Evolutionary conservation across 2,329 filamentous ascomycete genomes (phyloP).

Genomic region (Verticillium dahliae): DNA sequence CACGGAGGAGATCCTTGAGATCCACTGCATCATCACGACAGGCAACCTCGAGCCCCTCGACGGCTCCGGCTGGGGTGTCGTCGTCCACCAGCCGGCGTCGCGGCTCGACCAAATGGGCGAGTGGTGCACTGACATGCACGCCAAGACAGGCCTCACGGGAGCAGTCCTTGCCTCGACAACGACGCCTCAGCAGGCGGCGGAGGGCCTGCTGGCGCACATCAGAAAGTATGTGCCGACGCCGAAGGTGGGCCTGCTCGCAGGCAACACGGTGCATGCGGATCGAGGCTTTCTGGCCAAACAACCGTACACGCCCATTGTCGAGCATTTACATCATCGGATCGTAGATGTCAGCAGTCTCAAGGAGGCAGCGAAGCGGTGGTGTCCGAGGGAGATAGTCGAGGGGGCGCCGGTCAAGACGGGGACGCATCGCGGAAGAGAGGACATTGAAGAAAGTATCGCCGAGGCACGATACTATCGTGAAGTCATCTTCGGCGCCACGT

Average conservation of each 20-base stretch:
- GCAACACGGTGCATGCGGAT: constrained; percentile 91
- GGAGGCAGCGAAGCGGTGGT: constrained; percentile 83
- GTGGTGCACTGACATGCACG: constrained; percentile 83
- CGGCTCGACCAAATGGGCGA: constrained; percentile 74
- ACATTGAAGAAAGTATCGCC: constrained; percentile 91
- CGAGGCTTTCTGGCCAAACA: constrained; percentile 68
- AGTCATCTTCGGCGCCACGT: constrained; percentile 50
- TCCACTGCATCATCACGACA: constrained; percentile 88
- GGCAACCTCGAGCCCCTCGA: constrained; percentile 71
- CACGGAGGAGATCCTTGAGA: constrained; percentile 79
- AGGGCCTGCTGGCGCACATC: constrained; percentile 71
- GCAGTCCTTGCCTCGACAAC: constrained; percentile 68
- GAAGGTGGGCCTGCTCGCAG: constrained; percentile 69
- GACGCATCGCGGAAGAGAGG: constrained; percentile 75
- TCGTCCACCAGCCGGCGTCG: constrained; percentile 67
- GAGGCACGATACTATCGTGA: constrained; percentile 82
- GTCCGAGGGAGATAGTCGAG: constrained; percentile 49
- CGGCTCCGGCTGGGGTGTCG: constrained; percentile 67
- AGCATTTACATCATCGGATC: constrained; percentile 82
- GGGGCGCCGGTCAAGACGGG: constrained; percentile 66
- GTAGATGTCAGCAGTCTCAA: constrained; percentile 90
- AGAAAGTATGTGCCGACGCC: constrained; percentile 60
- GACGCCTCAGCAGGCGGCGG: constrained; percentile 65
- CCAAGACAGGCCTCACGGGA: constrained; percentile 71
- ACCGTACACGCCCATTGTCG: constrained; percentile 67